Base-by-base conservation (phyloP, 345 rosid species). In the Viola odorata region DNA sequence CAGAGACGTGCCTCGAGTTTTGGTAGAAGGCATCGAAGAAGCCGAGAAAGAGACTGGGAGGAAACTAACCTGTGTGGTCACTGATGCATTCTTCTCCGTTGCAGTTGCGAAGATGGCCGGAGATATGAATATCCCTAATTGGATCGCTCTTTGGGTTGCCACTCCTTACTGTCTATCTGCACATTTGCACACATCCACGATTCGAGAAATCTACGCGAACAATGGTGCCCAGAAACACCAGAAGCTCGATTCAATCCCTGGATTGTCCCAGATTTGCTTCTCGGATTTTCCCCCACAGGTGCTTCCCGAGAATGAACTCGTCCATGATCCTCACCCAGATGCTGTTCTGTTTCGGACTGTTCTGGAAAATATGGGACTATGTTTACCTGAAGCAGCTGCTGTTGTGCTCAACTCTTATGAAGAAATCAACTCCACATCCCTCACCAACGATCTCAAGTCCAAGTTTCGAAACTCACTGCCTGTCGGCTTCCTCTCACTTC, bases 51-150 rank as follows among this genome's bases (percentile, higher is more conserved):
- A 74, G 53, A 64, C 56, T 0, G 86, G 91, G 4, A 47, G 6
- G 49, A 68, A 57, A 40, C 63, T 88, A 49, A 82, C 44, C n/a
- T 77, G 82, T 56, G 3, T 86, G 65, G 15, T 88, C 1, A 67
- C 85, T 0, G 94, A 88, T 41, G 83, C 78, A 14, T 82, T 91
- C 76, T 76, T 82, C 65, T 66, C 70, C 0, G 79, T 57, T 6
- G 78, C 72, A 4, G 63, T 88, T 52, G 86, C 88, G 0, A 23
- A 23, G 15, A 57, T 32, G 75, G 68, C 15, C 39, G 71, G 66
- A 59, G 37, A 23, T 23, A 23, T 23, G 32, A 23, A 23, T 23
- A 23, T 23, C 6, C 66, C 74, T 50, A 62, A 81, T 15, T 88
- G 92, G 96, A n/a, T 82, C 45, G 58, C 85, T 0, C 66, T 74